phyloP scores from a whole-genome alignment of 2,329 filamentous ascomycete species.

The Epichloe scottii region DNA sequence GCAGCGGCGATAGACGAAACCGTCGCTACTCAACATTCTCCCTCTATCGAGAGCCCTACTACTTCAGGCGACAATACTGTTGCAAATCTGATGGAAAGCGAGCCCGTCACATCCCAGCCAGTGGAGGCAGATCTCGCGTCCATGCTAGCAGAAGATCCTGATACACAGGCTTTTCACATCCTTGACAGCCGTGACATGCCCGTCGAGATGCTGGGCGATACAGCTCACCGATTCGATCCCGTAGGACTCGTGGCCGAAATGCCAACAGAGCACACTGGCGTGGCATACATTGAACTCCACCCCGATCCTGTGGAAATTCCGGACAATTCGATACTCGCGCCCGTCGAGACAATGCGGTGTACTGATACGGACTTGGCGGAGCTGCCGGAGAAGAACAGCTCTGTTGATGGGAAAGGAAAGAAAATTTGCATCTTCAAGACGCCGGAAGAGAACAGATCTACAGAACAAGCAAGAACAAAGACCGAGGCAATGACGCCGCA shows the following conservation, averaged over 20 bases:
- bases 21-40: background rate
- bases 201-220: slow-evolving; percentile 12
- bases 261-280: slow-evolving; percentile 29
- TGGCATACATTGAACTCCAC: slow-evolving; percentile 28
- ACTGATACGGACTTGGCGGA: slow-evolving; percentile 20
- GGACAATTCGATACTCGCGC: slow-evolving; percentile 23
- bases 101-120: slow-evolving; percentile 7
- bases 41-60: background rate
- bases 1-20: background rate
- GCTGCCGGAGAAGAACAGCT: slow-evolving; percentile 22
- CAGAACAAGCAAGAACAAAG: background rate
- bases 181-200: slow-evolving; percentile 23
- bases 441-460: background rate
- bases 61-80: background rate
- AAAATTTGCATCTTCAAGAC: slow-evolving; percentile 6
- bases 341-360: slow-evolving; percentile 19
- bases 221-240: slow-evolving; percentile 21
- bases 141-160: background rate
- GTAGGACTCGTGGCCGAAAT: slow-evolving; percentile 36
- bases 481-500: background rate
- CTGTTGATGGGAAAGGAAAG: slow-evolving; percentile 11
- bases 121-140: background rate
- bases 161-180: slow-evolving; percentile 15
- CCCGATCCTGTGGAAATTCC: slow-evolving; percentile 34
- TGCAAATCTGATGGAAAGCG: background rate